Evolutionary conservation across 345 rosid species (phyloP).

Genomic region (Pistacia integerrima): DNA sequence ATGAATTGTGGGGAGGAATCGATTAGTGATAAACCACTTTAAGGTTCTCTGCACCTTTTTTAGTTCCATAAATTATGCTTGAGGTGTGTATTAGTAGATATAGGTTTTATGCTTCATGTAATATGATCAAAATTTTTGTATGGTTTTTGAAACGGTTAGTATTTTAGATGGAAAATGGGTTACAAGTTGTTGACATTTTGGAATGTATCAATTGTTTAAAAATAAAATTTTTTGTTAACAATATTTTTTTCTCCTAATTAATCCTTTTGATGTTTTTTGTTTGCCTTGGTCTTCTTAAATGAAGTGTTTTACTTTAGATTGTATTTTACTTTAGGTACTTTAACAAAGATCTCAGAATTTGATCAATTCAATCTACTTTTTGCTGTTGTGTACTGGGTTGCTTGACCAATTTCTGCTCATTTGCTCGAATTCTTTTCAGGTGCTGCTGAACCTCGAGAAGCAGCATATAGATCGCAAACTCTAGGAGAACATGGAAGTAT

Average conservation of each 20-base stretch:
- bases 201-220: too few relatives aligned
- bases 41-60: background rate
- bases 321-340: background rate
- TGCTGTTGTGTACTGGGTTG: constrained; percentile 1
- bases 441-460: constrained; percentile 35
- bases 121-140: too few relatives aligned
- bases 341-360: background rate
- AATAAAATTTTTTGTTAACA: too few relatives aligned
- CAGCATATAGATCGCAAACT: constrained; percentile 37
- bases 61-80: background rate
- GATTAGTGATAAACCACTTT: background rate
- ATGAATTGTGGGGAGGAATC: background rate
- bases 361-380: background rate
- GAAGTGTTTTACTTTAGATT: background rate
- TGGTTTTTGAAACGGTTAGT: too few relatives aligned
- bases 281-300: background rate
- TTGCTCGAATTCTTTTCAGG: constrained; percentile 25
- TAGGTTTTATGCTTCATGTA: too few relatives aligned
- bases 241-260: too few relatives aligned
- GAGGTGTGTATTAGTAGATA: background rate
- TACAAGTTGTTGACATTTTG: too few relatives aligned
- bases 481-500: constrained; percentile 59
- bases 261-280: background rate
- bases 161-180: too few relatives aligned
- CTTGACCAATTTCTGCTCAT: constrained; percentile 8